Evolutionary conservation across 306 rosid species (phyloP), one percentile per base, ranked within the genome.

Genomic region (Quercus ilex): DNA sequence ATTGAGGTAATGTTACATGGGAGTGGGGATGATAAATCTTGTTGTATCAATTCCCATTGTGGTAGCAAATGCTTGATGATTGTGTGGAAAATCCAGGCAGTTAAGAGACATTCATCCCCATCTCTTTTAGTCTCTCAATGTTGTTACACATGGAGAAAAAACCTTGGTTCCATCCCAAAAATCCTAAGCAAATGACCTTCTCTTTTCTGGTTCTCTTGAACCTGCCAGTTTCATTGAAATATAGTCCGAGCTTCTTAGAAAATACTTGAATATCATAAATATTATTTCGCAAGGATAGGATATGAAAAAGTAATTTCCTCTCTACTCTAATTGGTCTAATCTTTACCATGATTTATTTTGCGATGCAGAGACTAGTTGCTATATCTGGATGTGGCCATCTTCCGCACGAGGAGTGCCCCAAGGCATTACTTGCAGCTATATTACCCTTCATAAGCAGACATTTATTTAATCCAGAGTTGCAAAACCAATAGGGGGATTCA

Each of bases 331-430:
- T 43, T 63, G 19, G 59, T 62, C 74, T 74, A n/a, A 78, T 74
- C 56, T 75, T 55, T 77, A 30, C 35, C 74, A 62, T 60, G 62
- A 57, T 63, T 69, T 74, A 65, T 74, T 49, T 49, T 75, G 52
- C 69, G 12, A 18, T 81, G 88, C 97, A 94, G 98, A 90, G 97
- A 85, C 78, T 94, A 68, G 96, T 94, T 60, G 90, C 90, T 9
- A 87, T 94, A 80, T 92, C 97, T 5, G 97, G 97, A 62, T 94
- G 98, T 55, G 98, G 98, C 20, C 98, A 94, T 85, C 97, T 94
- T 55, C 98, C 98, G 7, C 98, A 92, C 53, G 98, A 94, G 85
- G 98, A 94, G 83, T 94, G 97, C 82, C 97, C 98, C 1, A 92
- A 93, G 83, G 97, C 98, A 69, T 83, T 94, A 72, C 93, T 94